phyloP scores from a whole-genome alignment of 2,329 filamentous ascomycete genomes.

The Pseudogymnoascus sp. region DNA sequence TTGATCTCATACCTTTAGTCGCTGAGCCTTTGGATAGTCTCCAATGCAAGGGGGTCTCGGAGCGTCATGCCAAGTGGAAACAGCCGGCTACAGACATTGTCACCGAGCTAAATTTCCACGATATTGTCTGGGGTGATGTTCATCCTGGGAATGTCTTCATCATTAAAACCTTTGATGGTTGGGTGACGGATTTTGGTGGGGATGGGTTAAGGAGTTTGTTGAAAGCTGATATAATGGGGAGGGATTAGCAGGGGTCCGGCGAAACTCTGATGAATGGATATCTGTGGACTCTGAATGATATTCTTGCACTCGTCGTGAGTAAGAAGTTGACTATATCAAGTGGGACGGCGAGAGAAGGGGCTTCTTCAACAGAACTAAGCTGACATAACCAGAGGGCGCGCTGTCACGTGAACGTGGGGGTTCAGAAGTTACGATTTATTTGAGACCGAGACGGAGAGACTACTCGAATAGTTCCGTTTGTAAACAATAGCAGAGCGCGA shows the following conservation, averaged over 20 bases:
- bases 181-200: slow-evolving; percentile 19
- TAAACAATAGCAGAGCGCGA: neutral
- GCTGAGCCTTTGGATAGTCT: slow-evolving; percentile 11
- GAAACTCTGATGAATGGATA: slow-evolving; percentile 11
- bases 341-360: neutral
- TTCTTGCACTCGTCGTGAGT: neutral
- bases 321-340: neutral
- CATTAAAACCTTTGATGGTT: slow-evolving; percentile 15
- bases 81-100: slow-evolving; percentile 13
- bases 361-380: neutral
- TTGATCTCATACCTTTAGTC: slow-evolving; percentile 12
- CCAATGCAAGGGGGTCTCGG: slow-evolving; percentile 10
- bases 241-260: slow-evolving; percentile 12
- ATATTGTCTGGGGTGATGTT: slow-evolving; percentile 18
- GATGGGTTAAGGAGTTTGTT: slow-evolving; percentile 15
- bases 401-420: neutral
- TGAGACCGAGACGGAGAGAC: neutral
- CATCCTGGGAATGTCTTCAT: slow-evolving; percentile 18
- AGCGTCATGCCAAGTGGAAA: slow-evolving; percentile 14
- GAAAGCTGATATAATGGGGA: slow-evolving; percentile 13
- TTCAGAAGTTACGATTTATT: neutral
- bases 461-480: slow-evolving; percentile 5
- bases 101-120: slow-evolving; percentile 14
- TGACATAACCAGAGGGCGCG: neutral
- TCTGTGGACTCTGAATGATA: neutral